Evolutionary conservation across 306 rosid species (phyloP), one percentile per base, ranked within the genome.

Genomic region (Quercus wislizeni): DNA sequence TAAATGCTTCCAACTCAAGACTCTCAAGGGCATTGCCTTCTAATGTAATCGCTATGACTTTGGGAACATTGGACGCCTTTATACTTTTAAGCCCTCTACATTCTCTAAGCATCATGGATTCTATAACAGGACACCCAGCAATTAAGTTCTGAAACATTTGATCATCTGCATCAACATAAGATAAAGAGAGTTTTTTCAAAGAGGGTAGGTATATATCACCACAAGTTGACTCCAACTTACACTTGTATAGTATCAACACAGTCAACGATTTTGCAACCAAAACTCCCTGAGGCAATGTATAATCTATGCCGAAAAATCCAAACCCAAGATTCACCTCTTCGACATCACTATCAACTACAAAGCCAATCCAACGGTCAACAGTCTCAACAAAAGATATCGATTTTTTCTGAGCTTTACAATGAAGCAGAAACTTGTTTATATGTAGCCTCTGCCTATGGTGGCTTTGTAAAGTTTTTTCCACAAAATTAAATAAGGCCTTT

Each of bases 321-420:
- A 80, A 76, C 51, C 1, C 17, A 46, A 85, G 77, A 7, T 80
- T n/a, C 2, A 83, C 78, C 14, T 80, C 83, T 33, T 69, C n/a
- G 52, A 83, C 73, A 12, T 77, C 17, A 49, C 74, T 55, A 65
- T 80, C 78, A 69, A 75, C 19, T 15, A 69, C 79, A 74, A 79
- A 80, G 25, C 64, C 74, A 46, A 86, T 20, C 89, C 89, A 82
- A 58, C 27, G 14, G 79, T 86, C 78, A 75, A 41, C 11, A 41
- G 46, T 41, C 46, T 41, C 46, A 41, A 83, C 28, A 72, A 70
- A n/a, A 51, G 7, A 31, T 6, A 38, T 52, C 1, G 18, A 18
- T 15, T 56, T 17, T 9, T 58, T 49, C 58, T 0, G 57, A 74
- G 6, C 8, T 10, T 5, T 23, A 13, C 54, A 49, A 1, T 2